Conservation (phyloP, 192 early-diverging fungal species). For the Podila verticillata region DNA sequence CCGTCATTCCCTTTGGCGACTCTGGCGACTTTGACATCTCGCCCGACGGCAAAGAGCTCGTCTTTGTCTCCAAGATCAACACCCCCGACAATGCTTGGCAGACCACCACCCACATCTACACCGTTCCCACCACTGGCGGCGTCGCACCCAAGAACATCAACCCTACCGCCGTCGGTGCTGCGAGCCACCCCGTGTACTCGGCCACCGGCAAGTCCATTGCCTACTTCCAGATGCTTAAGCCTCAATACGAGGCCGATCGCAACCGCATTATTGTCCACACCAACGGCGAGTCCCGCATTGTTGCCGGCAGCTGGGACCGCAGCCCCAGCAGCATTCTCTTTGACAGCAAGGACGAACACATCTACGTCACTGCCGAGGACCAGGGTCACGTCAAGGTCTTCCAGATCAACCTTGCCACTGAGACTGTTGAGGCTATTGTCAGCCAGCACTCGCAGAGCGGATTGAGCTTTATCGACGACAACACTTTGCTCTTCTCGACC, state of each 20-base stretch:
- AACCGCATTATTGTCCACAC: constrained; percentile 72
- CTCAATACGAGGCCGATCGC: constrained; percentile 81
- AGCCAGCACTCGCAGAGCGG: constrained; percentile 57
- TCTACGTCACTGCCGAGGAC: constrained; percentile 75
- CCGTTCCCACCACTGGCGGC: constrained; percentile 62
- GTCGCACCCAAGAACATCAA: constrained; percentile 57
- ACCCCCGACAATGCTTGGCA: constrained; percentile 75
- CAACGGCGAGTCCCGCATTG: constrained; percentile 41
- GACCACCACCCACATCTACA: constrained; percentile 78
- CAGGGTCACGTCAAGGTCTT: constrained; percentile 73
- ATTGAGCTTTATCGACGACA: constrained; percentile 52
- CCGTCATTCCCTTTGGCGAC: constrained; percentile 66
- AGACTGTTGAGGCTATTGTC: constrained; percentile 58
- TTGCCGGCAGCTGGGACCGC: constrained; percentile 71
- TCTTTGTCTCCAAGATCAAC: constrained; percentile 77
- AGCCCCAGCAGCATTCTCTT: constrained; percentile 67
- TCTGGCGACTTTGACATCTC: constrained; percentile 71
- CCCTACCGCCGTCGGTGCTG: constrained; percentile 63
- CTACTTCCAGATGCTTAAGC: constrained; percentile 78
- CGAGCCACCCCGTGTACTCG: constrained; percentile 70
- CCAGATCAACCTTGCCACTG: constrained; percentile 63
- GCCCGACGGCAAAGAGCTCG: constrained; percentile 69
- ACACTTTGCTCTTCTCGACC: constrained; percentile 57
- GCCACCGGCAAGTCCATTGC: constrained; percentile 70
- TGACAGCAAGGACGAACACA: constrained; percentile 60